Percentiles rank a stretch among this genome's conserved stretches.
Conservation (phyloP, 1,139 yeast species). For the Candida sp. region DNA sequence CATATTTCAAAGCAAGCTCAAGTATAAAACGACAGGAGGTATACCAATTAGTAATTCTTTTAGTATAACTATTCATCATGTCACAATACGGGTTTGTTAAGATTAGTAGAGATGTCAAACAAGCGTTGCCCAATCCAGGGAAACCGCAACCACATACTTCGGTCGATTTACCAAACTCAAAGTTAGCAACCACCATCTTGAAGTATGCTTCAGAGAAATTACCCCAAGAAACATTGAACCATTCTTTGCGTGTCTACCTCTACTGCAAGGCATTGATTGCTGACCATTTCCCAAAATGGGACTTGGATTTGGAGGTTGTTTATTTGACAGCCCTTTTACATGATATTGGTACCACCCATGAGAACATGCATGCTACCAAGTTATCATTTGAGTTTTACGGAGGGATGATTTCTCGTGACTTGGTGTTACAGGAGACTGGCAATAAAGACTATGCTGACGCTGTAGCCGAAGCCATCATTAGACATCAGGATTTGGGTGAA, state of each 20-base stretch:
- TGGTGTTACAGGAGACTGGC: conserved; percentile 19
- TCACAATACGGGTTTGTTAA: conserved; percentile 30
- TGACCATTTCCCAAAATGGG: conserved; percentile 36
- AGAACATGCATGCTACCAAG: conserved; percentile 32
- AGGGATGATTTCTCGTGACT: conserved; percentile 29
- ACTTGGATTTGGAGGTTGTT: conserved; percentile 26
- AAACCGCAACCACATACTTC: conserved; percentile 23
- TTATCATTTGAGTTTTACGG: conserved; percentile 39
- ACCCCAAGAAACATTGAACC: conserved; percentile 25
- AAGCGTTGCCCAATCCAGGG: conserved; percentile 23
- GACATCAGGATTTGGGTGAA: conserved; percentile 37
- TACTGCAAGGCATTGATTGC: conserved; percentile 31
- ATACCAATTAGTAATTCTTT: no score
- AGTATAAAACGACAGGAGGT: no score
- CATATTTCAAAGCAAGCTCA: no score
- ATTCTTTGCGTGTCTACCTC: conserved; percentile 31
- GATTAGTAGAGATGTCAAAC: conserved; percentile 25
- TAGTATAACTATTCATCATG: conserved; percentile 11
- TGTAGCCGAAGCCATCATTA: conserved; percentile 34
- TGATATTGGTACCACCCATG: conserved; percentile 35
- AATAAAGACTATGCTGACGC: conserved; percentile 34
- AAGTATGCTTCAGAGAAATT: conserved; percentile 23
- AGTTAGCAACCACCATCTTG: conserved; percentile 17
- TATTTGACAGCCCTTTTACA: conserved; percentile 32
- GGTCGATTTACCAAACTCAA: conserved; percentile 18